Base-by-base conservation (phyloP, 2,329 filamentous ascomycete species). In the Aspergillus uvarum region DNA sequence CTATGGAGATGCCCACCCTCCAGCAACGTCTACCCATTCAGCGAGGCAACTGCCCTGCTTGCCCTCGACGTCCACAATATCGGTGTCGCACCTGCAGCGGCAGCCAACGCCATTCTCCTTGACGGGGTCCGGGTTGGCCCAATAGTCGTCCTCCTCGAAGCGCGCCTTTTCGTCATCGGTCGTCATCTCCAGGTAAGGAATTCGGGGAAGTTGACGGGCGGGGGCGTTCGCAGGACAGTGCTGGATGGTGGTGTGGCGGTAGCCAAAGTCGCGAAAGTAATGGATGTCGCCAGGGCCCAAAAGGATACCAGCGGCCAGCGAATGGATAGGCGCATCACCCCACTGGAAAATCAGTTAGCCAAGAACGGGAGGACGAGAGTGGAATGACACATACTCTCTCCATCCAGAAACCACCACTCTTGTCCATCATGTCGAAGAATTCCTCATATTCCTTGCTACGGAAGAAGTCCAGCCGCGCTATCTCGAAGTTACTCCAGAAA, bases 401-500 rank as follows among this genome's bases (percentile, higher is more conserved):
- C 88, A 96, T 97, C 95, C 95, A 99, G 80, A 99, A 99, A 51
- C 95, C 95, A 66, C 95, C 95, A 74, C 93, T 97, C 64, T 89
- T 88, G 75, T 99, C 95, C 94, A 99, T 97, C 89, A 96, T 96
- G 71, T 97, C 83, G 77, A 99, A 99, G 77, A 99, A 99, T 67
- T 97, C 95, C 69, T 96, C 90, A 75, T 99, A 99, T 73, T 92
- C 90, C 79, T 96, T 94, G 81, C 93, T 97, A 68, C 95, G 87
- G 85, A 98, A 98, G 87, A 92, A 99, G 79, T 91, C 89, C 62
- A 99, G 85, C 61, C 88, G 87, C 14, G 95, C 95, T 79, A 99
- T 99, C 78, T 99, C 95, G 68, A 99, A 99, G 77, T 99, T 99
- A 76, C 92, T 96, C 95, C 95, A 99, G 82, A 97, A 99, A 81